Base-by-base conservation (phyloP, 108 stramenopile species). In the Aurantiochytrium sp. region DNA sequence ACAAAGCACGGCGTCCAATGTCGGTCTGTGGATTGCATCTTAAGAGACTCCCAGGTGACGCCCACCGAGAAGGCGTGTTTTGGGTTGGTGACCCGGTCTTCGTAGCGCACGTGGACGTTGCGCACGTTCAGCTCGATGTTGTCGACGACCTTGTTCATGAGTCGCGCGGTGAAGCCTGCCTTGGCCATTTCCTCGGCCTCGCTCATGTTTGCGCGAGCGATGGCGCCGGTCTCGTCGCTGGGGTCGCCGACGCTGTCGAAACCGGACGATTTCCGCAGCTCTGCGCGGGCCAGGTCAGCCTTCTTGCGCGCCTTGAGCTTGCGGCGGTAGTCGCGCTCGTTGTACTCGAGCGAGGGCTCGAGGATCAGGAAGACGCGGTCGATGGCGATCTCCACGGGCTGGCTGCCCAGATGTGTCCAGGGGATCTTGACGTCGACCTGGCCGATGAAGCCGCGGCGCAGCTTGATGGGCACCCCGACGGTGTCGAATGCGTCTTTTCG, bases 21-120 rank as follows among this genome's bases (percentile, higher is more conserved):
- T 42, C 45, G 21, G 32, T 81, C 73, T 42, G 73, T 81, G 39
- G 73, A 81, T 81, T 81, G 73, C 73, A 81, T 81, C 73, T 81
- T 81, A 19, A 81, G 73, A 24, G 73, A 81, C 73, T 81, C 73
- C 42, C 39, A 48, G 6, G 73, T 81, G 39, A 42, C 39, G n/a
- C 73, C 73, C 12, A 48, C 73, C 27, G 73, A 81, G 39, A 81
- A 81, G 24, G 73, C 73, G 45, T 81, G 73, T 24, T 48, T 41
- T 27, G 42, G 73, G 32, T 81, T 81, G 10, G 73, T 81, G n/a
- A 81, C 73, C 21, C 73, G 73, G 30, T 81, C 73, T 24, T 81
- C 73, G 45, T 81, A 81, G n/a, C 73, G 39, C n/a, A 81, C 73
- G 45, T 81, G 73, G 6, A 81, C 45, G 24, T 81, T 81, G 39